These are phyloP conservation scores for Botrytis paeoniae DNA, from an alignment of 2,329 filamentous ascomycete genomes.

Conservation along the genomic window DNA sequence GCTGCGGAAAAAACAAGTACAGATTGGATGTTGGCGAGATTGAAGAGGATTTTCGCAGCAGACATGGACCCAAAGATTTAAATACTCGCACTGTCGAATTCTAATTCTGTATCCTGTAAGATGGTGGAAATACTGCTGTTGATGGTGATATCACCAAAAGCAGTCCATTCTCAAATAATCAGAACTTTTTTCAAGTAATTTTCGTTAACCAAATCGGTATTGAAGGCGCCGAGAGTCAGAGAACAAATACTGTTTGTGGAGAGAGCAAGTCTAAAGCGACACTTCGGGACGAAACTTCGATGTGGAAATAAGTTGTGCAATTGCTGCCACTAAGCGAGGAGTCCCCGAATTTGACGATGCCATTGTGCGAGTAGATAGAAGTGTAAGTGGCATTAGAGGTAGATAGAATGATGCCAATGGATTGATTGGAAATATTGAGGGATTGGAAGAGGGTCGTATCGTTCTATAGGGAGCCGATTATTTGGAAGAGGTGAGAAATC, in stretches of 20 bases:
- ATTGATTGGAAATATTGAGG: background rate
- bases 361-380: conserved; percentile 3
- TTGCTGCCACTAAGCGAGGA: conserved; percentile 2
- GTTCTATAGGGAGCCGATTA: conserved; percentile 17
- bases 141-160: conserved; percentile 18
- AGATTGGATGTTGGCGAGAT: conserved; percentile 18
- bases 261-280: conserved; percentile 18
- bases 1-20: background rate
- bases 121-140: conserved; percentile 15
- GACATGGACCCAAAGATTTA: conserved; percentile 20
- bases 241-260: background rate
- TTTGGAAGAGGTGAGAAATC: background rate
- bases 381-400: background rate
- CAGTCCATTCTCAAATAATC: conserved; percentile 1
- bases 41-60: conserved; percentile 18
- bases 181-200: background rate
- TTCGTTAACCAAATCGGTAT: background rate
- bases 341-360: conserved; percentile 13
- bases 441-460: conserved; percentile 1
- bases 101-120: conserved; percentile 6
- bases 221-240: conserved; percentile 4
- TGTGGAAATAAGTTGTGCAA: conserved; percentile 18
- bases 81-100: conserved; percentile 22
- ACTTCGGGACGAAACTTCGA: conserved; percentile 1
- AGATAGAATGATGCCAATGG: background rate